phyloP scores from a whole-genome alignment of 176 grass and related monocot genomes.

The Poa annua region DNA sequence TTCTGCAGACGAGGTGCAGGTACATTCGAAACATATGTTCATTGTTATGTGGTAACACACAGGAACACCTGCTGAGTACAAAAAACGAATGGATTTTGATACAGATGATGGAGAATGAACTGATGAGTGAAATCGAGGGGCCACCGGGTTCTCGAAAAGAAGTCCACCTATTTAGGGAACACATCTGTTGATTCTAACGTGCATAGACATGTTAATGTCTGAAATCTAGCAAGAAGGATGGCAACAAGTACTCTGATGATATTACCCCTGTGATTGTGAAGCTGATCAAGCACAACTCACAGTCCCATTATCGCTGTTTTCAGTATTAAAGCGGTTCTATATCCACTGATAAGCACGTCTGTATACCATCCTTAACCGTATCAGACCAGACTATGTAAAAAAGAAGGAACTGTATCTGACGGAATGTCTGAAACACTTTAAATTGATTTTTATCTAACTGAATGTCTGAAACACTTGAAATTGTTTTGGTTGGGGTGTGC shows the following conservation, averaged over 20 bases:
- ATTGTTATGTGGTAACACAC: not conserved
- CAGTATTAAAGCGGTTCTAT: too few relatives aligned
- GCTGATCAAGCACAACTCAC: not conserved
- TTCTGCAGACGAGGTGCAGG: constrained; percentile 21
- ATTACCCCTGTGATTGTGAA: not conserved
- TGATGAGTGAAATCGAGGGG: constrained; percentile 30
- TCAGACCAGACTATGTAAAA: too few relatives aligned
- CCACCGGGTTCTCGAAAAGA: not conserved
- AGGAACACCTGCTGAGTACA: not conserved
- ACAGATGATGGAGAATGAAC: constrained; percentile 45
- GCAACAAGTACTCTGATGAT: not conserved
- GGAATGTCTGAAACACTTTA: too few relatives aligned
- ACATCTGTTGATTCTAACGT: not conserved
- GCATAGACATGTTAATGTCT: not conserved
- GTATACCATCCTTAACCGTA: too few relatives aligned
- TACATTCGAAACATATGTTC: not conserved
- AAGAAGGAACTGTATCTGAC: too few relatives aligned
- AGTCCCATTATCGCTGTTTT: too few relatives aligned
- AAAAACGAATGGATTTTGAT: not conserved
- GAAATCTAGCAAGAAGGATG: not conserved
- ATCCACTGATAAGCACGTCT: too few relatives aligned
- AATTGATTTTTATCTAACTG: too few relatives aligned
- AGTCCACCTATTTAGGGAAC: not conserved
- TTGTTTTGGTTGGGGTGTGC: not conserved
- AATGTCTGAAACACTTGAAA: too few relatives aligned